Base-by-base conservation (phyloP, 2,329 filamentous ascomycete genomes). In the Zalaria sp. region DNA sequence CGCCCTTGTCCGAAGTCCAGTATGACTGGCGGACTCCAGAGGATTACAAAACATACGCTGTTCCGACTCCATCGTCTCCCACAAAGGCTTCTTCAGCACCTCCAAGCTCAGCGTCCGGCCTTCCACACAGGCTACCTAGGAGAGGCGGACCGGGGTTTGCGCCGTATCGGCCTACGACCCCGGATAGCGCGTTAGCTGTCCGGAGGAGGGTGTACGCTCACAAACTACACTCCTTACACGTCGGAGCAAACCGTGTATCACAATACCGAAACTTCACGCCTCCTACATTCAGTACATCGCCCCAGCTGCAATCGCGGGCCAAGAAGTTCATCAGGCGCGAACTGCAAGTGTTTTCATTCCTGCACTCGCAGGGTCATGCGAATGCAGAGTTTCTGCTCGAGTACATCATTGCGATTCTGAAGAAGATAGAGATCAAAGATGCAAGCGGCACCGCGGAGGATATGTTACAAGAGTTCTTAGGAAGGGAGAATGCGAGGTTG, bases 351-450 rank as follows among this genome's bases (percentile, higher is more conserved):
- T 94, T 95, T 51, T 71, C 73, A 10, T 91, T 88, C 53, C 66
- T 93, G 8, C 63, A 69, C 40, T 32, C 29, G 7, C 67, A 64
- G 2, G 45, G 57, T 46, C 40, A 45, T 26, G 58, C 56, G 38
- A 89, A 88, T 53, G 75, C 81, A 5, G 87, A 93, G 54, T 93
- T 88, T 47, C 60, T 95, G 7, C 71, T 95, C 6, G 84, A 93
- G 53, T 94, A 93, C 57, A 76, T 93, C 41, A 63, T 95, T 34
- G 81, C 82, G 6, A 82, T 95, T 25, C 63, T 95, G 44, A 88
- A 84, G 57, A 84, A 78, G 0, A 76, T 91, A 10, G 86, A 94
- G 53, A 70, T 88, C 4, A 86, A 86, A 60, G 83, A 77, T 3
- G 84, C 81, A 47, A 72, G 73, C 34, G 87, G 86, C 0, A 77